These are phyloP conservation scores for Oryza meridionalis DNA, from an alignment of 176 grass and related monocot species.

Conservation along the genomic window DNA sequence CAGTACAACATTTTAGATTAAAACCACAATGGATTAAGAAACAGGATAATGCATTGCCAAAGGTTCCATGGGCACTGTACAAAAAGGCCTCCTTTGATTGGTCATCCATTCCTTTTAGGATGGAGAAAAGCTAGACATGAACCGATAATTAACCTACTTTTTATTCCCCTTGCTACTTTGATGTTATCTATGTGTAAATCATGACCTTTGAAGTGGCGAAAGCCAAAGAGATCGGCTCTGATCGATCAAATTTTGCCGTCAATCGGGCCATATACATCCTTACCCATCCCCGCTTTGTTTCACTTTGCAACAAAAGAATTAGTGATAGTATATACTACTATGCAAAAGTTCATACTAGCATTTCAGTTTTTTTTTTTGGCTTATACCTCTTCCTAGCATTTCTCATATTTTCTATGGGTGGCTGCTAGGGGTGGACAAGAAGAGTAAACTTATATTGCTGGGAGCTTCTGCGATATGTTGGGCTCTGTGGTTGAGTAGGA, in stretches of 20 bases:
- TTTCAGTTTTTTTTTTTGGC: no score
- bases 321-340: not conserved
- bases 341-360: no score
- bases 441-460: no score
- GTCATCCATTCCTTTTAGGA: constrained; percentile 20
- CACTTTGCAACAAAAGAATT: constrained; percentile 38
- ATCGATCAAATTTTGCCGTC: constrained; percentile 25
- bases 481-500: no score
- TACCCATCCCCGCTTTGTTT: constrained; percentile 37
- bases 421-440: no score
- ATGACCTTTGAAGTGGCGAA: constrained; percentile 50
- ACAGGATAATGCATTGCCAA: not conserved
- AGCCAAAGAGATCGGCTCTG: constrained; percentile 46
- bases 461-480: no score
- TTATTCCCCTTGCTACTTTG: constrained; percentile 31
- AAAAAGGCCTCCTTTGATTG: constrained; percentile 34
- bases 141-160: constrained; percentile 36
- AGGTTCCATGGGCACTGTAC: constrained; percentile 23
- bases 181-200: constrained; percentile 57
- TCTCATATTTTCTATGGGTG: no score
- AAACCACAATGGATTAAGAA: not conserved
- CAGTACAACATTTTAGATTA: not conserved
- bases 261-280: constrained; percentile 2
- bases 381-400: no score
- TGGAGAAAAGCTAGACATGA: constrained; percentile 44